Conservation (phyloP, 441 rosid species). For the Erodium trifolium region DNA sequence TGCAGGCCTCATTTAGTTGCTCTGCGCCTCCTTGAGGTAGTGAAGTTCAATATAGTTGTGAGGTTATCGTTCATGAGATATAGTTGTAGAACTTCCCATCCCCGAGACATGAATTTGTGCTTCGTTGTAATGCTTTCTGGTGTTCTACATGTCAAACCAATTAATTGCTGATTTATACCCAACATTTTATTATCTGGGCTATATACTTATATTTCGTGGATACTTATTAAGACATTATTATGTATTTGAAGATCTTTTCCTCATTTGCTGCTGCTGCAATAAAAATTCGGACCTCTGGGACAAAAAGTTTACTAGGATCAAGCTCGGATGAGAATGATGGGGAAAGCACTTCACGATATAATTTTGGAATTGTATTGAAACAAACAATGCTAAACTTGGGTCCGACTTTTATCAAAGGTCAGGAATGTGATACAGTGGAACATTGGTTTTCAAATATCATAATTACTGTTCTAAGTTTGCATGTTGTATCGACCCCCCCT, state of each 20-base stretch:
- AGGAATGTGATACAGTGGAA: constrained; percentile 20
- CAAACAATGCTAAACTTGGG: constrained; percentile 81
- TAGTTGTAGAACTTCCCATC: not conserved
- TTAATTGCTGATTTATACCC: not conserved
- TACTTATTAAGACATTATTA: constrained; percentile 16
- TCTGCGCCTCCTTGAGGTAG: constrained; percentile 84
- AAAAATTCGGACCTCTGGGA: constrained; percentile 50
- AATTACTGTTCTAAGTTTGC: constrained; percentile 10
- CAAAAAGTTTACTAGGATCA: constrained; percentile 26
- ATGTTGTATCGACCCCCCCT: not conserved
- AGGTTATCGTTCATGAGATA: constrained; percentile 4
- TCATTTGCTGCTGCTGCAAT: constrained; percentile 65
- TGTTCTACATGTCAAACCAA: not conserved
- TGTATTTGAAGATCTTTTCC: constrained; percentile 50
- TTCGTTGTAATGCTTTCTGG: not conserved
- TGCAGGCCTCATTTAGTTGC: constrained; percentile 88
- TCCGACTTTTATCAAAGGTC: constrained; percentile 96
- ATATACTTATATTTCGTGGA: not conserved
- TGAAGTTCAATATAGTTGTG: constrained; percentile 12
- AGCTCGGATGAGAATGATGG: constrained; percentile 29
- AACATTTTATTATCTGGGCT: not conserved
- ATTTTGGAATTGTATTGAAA: constrained; percentile 71
- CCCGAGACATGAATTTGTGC: not conserved
- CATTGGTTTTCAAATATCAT: constrained; percentile 11
- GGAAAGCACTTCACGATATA: constrained; percentile 43